Evolutionary conservation across 768 basidiomycete genomes (phyloP).

Genomic region (Podaxis sp.): DNA sequence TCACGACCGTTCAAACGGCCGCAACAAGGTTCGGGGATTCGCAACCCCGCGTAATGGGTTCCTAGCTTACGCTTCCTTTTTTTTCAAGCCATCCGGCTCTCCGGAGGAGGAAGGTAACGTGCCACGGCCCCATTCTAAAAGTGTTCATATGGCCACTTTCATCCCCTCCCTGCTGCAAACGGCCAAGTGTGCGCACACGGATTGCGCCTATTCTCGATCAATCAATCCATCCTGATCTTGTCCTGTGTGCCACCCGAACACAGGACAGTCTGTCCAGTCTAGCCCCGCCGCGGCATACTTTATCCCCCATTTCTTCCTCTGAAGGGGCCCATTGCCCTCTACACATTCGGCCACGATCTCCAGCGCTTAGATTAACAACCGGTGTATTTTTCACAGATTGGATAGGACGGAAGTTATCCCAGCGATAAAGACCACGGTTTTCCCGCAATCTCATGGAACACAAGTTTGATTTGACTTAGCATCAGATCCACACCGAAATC

Average conservation of each 20-base stretch:
- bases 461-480: background rate
- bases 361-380: background rate
- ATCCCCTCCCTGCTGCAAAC: background rate
- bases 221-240: no score
- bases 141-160: background rate
- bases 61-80: background rate
- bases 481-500: background rate
- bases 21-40: background rate
- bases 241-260: background rate
- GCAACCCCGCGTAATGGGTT: background rate
- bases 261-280: background rate
- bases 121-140: background rate
- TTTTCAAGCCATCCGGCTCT: background rate
- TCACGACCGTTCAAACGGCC: background rate
- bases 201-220: conserved; percentile 1
- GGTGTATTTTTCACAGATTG: background rate
- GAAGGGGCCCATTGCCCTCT: background rate
- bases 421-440: background rate
- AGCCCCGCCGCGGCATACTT: background rate
- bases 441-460: background rate
- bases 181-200: background rate
- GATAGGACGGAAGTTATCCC: background rate
- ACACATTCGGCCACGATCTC: background rate
- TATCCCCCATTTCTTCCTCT: background rate
- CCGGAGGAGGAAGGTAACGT: background rate